These are phyloP conservation scores for Dioscorea zingiberensis DNA, from an alignment of 106 monocot genomes.

Conservation along the genomic window DNA sequence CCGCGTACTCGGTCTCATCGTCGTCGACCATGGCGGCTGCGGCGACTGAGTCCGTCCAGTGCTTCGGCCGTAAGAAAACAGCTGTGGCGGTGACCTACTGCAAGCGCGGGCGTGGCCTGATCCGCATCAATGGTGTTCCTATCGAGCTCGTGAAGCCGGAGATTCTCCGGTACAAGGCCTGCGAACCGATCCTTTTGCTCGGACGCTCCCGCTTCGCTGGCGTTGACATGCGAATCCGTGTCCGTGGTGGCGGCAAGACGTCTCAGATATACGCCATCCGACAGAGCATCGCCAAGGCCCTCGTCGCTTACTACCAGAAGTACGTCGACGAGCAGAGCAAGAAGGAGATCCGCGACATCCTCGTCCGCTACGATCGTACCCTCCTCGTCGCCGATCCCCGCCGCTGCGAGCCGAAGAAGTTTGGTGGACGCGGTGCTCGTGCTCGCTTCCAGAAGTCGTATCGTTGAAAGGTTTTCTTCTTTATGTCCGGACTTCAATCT, in stretches of 20 bases:
- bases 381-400: constrained; percentile 7
- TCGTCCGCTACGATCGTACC: constrained; percentile 6
- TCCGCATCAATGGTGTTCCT: constrained; percentile 8
- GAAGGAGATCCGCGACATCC: constrained; percentile 13
- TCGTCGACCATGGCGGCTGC: background rate
- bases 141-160: constrained; percentile 18
- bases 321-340: constrained; percentile 9
- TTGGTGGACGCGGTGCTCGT: constrained; percentile 12
- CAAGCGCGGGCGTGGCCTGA: constrained; percentile 9
- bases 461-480: background rate
- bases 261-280: constrained; percentile 3
- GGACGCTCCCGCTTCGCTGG: constrained; percentile 9
- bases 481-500: background rate
- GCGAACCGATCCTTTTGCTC: constrained; percentile 11
- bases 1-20: too few species aligned
- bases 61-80: constrained; percentile 16
- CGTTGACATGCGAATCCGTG: constrained; percentile 13
- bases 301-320: background rate
- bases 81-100: constrained; percentile 14
- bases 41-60: constrained; percentile 9
- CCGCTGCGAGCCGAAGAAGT: constrained; percentile 7
- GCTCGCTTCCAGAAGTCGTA: constrained; percentile 14
- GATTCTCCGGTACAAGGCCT: constrained; percentile 17
- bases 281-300: constrained; percentile 4
- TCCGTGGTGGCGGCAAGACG: constrained; percentile 7